Conservation (phyloP, 108 stramenopile species). For the Nitzschia putrida region DNA sequence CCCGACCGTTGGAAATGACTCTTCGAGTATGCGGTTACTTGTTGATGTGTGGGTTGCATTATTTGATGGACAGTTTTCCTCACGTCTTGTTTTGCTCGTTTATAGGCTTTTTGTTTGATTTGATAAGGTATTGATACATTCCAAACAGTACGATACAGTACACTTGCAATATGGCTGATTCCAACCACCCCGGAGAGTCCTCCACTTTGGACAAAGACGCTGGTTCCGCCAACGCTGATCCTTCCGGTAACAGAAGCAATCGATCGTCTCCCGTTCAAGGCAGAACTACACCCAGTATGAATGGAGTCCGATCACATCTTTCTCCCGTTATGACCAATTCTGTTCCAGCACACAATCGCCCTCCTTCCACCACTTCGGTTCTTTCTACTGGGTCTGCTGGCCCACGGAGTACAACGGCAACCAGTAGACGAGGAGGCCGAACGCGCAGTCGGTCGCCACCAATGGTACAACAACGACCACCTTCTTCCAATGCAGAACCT, state of each 20-base stretch:
- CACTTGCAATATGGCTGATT: too few relatives aligned
- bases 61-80: too few relatives aligned
- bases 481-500: slow-evolving; percentile 8
- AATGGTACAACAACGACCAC: slow-evolving; percentile 13
- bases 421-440: slow-evolving; percentile 55
- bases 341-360: slow-evolving; percentile 26
- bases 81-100: too few relatives aligned
- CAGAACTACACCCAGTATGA: not conserved
- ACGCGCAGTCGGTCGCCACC: slow-evolving; percentile 51
- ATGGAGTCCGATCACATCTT: slow-evolving; percentile 39
- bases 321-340: slow-evolving; percentile 34
- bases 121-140: too few relatives aligned
- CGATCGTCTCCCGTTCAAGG: not conserved
- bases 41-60: too few relatives aligned
- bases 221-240: not conserved
- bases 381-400: slow-evolving; percentile 33
- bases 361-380: slow-evolving; percentile 39
- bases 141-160: too few relatives aligned
- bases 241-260: not conserved
- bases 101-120: too few relatives aligned
- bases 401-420: slow-evolving; percentile 37
- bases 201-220: too few relatives aligned
- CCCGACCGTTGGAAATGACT: too few relatives aligned
- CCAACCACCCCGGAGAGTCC: too few relatives aligned
- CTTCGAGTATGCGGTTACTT: too few relatives aligned